Base-by-base conservation (phyloP, 2,329 filamentous ascomycete species). In the Botryosphaeria agaves region DNA sequence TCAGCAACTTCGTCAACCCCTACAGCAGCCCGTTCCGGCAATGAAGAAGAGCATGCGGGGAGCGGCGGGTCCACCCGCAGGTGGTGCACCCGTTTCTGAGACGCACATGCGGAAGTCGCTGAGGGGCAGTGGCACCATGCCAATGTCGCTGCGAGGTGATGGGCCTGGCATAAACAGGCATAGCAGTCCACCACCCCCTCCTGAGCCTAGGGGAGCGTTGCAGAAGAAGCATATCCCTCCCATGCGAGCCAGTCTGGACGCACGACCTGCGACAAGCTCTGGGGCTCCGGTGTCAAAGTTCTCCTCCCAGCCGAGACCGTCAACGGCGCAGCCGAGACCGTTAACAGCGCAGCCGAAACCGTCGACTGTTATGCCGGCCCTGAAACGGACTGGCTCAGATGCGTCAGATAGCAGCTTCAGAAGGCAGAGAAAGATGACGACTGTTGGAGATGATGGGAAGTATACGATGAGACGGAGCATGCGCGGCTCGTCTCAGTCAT, bases 341-440 rank as follows among this genome's bases (percentile, higher is more conserved):
- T 9, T 9, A 14, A 14, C 12, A 14, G 26, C 9, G 12, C 26
- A 14, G 11, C 26, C 16, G 7, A 7, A 23, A 23, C 7, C 12
- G 7, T 23, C 20, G 20, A 33, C 58, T 3, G 56, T 56, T 26
- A 33, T 35, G 30, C 39, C 46, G 5, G 15, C 26, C 4, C 36
- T 48, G 7, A 41, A 30, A 4, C 43, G 42, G 11, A 47, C 45
- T 29, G 58, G 61, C 32, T 55, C 52, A 11, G 52, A 52, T 36
- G 58, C 58, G 20, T 64, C 61, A 3, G 59, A 53, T 14, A 92
- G 80, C 53, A 92, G 82, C 48, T 93, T 93, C 57, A 77, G 70
- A 45, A 75, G 81, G 17, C 53, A 60, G 26, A 66, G 68, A 36
- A 55, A 64, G 21, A 47, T 56, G 30, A 47, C 51, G 5, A 5